Evolutionary conservation across 352 stramenopile species (phyloP).

Genomic region (Thraustotheca clavata): DNA sequence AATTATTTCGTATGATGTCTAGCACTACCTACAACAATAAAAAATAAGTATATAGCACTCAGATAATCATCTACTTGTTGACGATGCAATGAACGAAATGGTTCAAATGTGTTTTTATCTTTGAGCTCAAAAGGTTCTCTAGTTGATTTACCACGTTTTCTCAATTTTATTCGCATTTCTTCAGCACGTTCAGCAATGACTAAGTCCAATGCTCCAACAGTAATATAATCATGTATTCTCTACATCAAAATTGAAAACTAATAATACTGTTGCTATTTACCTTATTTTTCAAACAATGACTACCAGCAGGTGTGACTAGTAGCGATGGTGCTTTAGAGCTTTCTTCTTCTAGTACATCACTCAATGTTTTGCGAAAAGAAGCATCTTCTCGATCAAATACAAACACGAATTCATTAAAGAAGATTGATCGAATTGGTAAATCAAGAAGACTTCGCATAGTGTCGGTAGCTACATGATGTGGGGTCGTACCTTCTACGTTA

Average conservation of each 20-base stretch:
- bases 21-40: constrained; percentile 36
- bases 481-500: constrained; percentile 64
- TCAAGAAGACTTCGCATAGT: constrained; percentile 28
- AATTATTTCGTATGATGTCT: constrained; percentile 63
- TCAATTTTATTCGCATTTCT: constrained; percentile 57
- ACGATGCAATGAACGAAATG: constrained; percentile 59
- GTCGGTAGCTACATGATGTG: constrained; percentile 47
- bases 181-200: constrained; percentile 56
- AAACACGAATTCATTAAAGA: constrained; percentile 44
- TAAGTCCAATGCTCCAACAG: constrained; percentile 43
- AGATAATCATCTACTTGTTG: constrained; percentile 34
- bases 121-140: constrained; percentile 44
- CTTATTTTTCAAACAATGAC: background rate
- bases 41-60: background rate
- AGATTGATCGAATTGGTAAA: background rate
- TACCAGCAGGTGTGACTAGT: constrained; percentile 29
- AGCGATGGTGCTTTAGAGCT: constrained; percentile 47
- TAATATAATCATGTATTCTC: constrained; percentile 36
- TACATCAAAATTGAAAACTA: constrained; percentile 13
- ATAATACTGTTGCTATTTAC: background rate
- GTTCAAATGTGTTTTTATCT: constrained; percentile 46
- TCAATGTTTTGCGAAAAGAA: constrained; percentile 62
- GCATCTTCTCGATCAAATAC: constrained; percentile 53
- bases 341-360: constrained; percentile 64
- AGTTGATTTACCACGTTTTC: constrained; percentile 48